These are phyloP conservation scores for Suillus plorans DNA, from an alignment of 768 basidiomycete genomes.

Conservation along the genomic window DNA sequence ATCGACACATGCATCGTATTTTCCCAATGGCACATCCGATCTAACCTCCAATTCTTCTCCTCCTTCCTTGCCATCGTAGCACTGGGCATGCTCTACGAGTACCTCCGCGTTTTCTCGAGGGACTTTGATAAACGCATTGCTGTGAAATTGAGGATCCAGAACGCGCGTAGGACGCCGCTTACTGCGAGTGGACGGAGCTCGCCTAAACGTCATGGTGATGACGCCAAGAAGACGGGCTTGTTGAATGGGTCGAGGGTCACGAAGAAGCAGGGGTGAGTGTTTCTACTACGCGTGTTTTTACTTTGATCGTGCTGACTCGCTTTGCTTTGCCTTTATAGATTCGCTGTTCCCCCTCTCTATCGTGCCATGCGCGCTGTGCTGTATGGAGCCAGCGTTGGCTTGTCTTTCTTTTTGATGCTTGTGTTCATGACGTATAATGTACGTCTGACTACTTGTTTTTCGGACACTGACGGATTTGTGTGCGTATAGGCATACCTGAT, in stretches of 20 bases:
- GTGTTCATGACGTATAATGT: conserved; percentile 98
- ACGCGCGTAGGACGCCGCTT: conserved; percentile 48
- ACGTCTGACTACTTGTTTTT: conserved; percentile 27
- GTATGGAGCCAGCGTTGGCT: conserved; percentile 74
- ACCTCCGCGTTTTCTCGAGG: conserved; percentile 64
- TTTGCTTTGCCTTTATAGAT: conserved; percentile 31
- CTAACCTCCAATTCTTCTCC: conserved; percentile 53
- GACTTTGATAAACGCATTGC: conserved; percentile 61
- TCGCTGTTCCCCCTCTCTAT: conserved; percentile 46
- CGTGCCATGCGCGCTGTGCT: conserved; percentile 62
- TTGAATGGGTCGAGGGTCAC: conserved; percentile 45
- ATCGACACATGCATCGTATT: conserved; percentile 83
- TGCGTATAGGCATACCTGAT: conserved; percentile 77
- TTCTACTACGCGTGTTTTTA: neutral
- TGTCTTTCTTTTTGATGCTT: conserved; percentile 92
- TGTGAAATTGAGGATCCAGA: conserved; percentile 34
- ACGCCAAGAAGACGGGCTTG: conserved; percentile 53
- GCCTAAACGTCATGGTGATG: conserved; percentile 30
- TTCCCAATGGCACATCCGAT: conserved; percentile 70
- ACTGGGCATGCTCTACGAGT: conserved; percentile 79
- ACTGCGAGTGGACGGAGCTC: conserved; percentile 39
- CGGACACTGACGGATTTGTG: conserved; percentile 1
- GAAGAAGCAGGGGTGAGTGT: conserved; percentile 46
- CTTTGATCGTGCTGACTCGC: neutral
- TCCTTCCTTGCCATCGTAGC: conserved; percentile 65